These are phyloP conservation scores for Coemansia sp. DNA, from an alignment of 192 early-diverging fungal species.

Conservation along the genomic window DNA sequence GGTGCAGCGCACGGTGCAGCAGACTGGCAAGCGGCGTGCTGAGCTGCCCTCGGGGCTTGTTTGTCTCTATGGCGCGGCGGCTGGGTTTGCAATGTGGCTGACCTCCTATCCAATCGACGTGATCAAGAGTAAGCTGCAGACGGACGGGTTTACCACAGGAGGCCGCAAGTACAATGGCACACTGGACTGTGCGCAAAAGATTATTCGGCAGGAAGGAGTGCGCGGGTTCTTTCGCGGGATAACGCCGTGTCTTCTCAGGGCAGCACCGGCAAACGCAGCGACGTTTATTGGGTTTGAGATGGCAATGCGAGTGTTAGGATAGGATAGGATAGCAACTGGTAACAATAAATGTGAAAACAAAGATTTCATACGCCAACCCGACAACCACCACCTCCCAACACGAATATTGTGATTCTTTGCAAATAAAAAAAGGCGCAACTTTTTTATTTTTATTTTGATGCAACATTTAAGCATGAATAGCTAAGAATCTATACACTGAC, in stretches of 20 bases:
- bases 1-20: conserved; percentile 71
- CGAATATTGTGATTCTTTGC: no score
- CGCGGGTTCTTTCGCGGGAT: conserved; percentile 86
- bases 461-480: no score
- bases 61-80: conserved; percentile 75
- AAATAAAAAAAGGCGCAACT: conserved; percentile 38
- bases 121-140: conserved; percentile 94
- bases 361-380: no score
- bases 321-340: no score
- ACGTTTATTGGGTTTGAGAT: conserved; percentile 89
- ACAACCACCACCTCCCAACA: no score
- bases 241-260: conserved; percentile 82
- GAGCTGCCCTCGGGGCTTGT: conserved; percentile 77
- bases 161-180: conserved; percentile 69
- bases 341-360: neutral
- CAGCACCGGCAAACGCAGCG: conserved; percentile 89
- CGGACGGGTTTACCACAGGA: conserved; percentile 69
- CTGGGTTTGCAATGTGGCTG: conserved; percentile 83
- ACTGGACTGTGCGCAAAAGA: conserved; percentile 79
- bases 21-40: conserved; percentile 57
- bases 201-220: conserved; percentile 72
- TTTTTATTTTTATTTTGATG: neutral
- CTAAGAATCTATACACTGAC: no score
- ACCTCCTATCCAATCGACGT: conserved; percentile 89
- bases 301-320: conserved; percentile 60